Evolutionary conservation across 805 yeast species (phyloP).

Genomic region (Suhomyces xylopsoci): DNA sequence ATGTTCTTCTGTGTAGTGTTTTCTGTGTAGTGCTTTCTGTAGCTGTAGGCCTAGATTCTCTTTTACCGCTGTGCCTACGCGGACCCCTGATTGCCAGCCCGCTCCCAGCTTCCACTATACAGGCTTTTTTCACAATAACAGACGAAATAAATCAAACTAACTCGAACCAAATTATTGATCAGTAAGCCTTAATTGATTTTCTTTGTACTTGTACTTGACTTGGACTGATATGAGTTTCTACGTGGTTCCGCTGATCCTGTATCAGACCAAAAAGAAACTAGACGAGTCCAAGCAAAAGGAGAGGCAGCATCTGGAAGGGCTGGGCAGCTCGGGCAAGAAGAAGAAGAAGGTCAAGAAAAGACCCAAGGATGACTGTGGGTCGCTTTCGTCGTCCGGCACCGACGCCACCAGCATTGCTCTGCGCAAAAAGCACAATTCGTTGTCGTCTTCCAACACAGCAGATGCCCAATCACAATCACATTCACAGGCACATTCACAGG

Average conservation of each 20-base stretch:
- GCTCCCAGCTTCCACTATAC: background rate
- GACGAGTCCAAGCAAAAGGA: constrained; percentile 21
- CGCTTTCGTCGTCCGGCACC: constrained; percentile 2
- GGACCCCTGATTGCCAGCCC: background rate
- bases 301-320: constrained; percentile 6
- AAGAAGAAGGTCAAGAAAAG: constrained; percentile 5
- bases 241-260: constrained; percentile 38
- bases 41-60: too few relatives aligned
- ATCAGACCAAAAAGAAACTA: constrained; percentile 40
- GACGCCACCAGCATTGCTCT: background rate
- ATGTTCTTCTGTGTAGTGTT: too few relatives aligned
- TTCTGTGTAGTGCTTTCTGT: too few relatives aligned
- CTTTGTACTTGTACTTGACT: too few relatives aligned
- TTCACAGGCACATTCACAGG: too few relatives aligned
- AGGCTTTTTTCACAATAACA: background rate
- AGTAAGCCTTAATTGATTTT: too few relatives aligned
- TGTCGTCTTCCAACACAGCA: background rate
- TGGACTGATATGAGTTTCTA: constrained; percentile 36
- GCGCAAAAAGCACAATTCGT: background rate
- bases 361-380: constrained; percentile 1
- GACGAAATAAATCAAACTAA: too few relatives aligned
- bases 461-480: too few relatives aligned
- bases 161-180: too few relatives aligned
- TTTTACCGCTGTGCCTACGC: too few relatives aligned
- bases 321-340: background rate